Conservation (phyloP, 768 basidiomycete genomes). For the Lentinus tigrinus region DNA sequence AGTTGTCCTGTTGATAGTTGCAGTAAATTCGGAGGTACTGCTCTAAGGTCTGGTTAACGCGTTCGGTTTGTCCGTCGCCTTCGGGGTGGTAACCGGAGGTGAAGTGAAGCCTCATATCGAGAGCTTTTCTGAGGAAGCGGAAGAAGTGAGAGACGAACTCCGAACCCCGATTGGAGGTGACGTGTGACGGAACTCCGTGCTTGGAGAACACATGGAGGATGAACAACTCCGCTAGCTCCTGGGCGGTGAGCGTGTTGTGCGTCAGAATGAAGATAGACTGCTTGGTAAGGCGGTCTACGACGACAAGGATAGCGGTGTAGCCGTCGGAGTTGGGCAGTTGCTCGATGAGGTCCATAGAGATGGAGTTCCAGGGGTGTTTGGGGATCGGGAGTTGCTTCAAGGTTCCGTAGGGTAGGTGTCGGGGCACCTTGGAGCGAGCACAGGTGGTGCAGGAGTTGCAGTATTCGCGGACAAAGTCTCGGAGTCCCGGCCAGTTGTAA, state of each 20-base stretch:
- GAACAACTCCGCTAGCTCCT: not conserved
- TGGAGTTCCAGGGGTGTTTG: constrained; percentile 27
- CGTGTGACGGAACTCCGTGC: constrained; percentile 14
- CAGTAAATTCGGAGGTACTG: constrained; percentile 34
- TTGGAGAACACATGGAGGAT: constrained; percentile 8
- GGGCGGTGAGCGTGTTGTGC: not conserved
- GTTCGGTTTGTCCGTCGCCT: constrained; percentile 38
- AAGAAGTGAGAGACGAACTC: constrained; percentile 12
- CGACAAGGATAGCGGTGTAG: constrained; percentile 15
- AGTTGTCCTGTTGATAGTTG: constrained; percentile 41
- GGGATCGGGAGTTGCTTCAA: constrained; percentile 2
- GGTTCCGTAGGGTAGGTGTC: constrained; percentile 23
- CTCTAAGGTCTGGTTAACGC: constrained; percentile 37
- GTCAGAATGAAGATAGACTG: not conserved
- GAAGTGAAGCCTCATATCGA: constrained; percentile 12
- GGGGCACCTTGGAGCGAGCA: constrained; percentile 18
- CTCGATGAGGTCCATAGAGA: constrained; percentile 26
- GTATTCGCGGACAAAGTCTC: constrained; percentile 27
- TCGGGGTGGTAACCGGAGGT: constrained; percentile 45
- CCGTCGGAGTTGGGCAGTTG: constrained; percentile 20
- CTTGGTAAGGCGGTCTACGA: constrained; percentile 13
- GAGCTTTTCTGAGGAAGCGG: not conserved
- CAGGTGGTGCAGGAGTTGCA: constrained; percentile 28
- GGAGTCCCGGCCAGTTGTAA: constrained; percentile 29
- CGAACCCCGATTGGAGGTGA: constrained; percentile 18